Evolutionary conservation across 108 stramenopile species (phyloP).

Genomic region (Cyclotella sp.): DNA sequence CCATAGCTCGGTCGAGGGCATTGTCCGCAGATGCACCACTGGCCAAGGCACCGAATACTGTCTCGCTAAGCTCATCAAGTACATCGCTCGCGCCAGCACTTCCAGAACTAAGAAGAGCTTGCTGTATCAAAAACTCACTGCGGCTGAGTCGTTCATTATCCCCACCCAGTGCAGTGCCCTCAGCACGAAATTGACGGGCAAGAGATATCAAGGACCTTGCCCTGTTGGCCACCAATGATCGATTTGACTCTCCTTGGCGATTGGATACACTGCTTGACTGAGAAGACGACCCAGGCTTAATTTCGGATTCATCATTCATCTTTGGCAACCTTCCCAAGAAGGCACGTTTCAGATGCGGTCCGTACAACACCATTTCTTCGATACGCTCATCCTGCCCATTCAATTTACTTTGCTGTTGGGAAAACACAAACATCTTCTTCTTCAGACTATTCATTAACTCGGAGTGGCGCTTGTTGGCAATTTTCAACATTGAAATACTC

Average conservation of each 20-base stretch:
- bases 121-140: constrained; percentile 64
- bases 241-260: constrained; percentile 23
- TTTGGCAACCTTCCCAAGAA: constrained; percentile 63
- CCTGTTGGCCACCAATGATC: constrained; percentile 35
- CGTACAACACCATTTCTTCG: constrained; percentile 42
- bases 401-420: constrained; percentile 23
- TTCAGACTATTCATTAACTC: constrained; percentile 38
- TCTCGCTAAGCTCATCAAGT: constrained; percentile 60
- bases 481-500: constrained; percentile 46
- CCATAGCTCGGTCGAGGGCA: constrained; percentile 56
- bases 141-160: constrained; percentile 48
- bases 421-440: constrained; percentile 38
- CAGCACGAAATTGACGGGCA: constrained; percentile 65
- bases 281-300: constrained; percentile 6
- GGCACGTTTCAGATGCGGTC: constrained; percentile 63
- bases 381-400: constrained; percentile 32
- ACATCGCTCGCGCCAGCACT: constrained; percentile 19
- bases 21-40: constrained; percentile 38
- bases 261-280: constrained; percentile 11
- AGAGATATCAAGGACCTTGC: constrained; percentile 62
- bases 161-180: constrained; percentile 44
- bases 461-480: constrained; percentile 47
- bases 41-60: constrained; percentile 37
- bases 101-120: constrained; percentile 59
- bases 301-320: constrained; percentile 10